A percentile compares a stretch with the other conserved stretches of the same genome.
Conservation (phyloP, 169 alveolate genomes). For the Plasmodium gallinaceum region DNA sequence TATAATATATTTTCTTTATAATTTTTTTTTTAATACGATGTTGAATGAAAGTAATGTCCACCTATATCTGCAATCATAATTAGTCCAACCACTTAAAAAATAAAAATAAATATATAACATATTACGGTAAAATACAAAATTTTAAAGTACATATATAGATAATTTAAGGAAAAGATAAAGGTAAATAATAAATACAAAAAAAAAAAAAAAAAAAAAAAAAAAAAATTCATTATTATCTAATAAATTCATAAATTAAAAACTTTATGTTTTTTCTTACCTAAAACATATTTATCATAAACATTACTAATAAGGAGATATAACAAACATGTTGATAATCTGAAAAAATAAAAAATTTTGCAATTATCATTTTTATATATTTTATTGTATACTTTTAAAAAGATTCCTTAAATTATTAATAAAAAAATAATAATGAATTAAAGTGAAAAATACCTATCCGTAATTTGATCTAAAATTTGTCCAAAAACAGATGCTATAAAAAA, state of each 20-base stretch:
- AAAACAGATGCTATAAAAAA: constrained; percentile 57
- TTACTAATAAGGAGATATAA: constrained; percentile 67
- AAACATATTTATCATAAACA: constrained; percentile 53
- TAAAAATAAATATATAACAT: not conserved
- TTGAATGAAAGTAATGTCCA: constrained; percentile 73
- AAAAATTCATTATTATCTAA: not conserved
- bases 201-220: not conserved
- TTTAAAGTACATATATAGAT: not conserved
- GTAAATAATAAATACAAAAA: not conserved
- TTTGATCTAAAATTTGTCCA: constrained; percentile 76
- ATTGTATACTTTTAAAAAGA: too few species aligned
- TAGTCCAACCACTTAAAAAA: constrained; percentile 51
- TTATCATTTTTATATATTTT: too few species aligned
- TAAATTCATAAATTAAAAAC: not conserved
- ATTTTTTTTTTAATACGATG: constrained; percentile 68
- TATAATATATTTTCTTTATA: not conserved
- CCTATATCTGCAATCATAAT: constrained; percentile 78
- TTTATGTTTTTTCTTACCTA: constrained; percentile 25
- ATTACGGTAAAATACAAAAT: not conserved
- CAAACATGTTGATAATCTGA: constrained; percentile 67
- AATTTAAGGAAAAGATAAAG: not conserved
- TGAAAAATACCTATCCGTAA: constrained; percentile 76
- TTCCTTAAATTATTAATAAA: not conserved
- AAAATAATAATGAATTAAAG: not conserved
- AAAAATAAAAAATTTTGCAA: not conserved